Base-by-base conservation (phyloP, 805 yeast species). In the Candida wancherniae region DNA sequence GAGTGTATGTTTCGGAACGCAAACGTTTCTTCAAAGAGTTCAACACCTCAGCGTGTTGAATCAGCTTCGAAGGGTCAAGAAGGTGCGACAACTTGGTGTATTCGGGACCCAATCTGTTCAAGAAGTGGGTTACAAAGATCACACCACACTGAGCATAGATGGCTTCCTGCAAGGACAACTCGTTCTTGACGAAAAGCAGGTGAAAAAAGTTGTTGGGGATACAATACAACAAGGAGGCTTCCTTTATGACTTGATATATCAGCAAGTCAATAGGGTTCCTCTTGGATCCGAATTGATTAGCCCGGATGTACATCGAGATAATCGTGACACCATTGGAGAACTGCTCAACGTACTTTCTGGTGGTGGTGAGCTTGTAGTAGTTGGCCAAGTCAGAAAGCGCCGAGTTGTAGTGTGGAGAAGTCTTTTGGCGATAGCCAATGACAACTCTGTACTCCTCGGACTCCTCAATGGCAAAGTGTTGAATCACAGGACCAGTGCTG, bases 81-180 rank as follows among this genome's bases (percentile, higher is more conserved):
- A 87, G 67, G 19, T 70, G 62, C 37, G 76, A 59, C 51, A 90
- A 69, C 26, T 85, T 72, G 45, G 69, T 75, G 59, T 84, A 88
- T 60, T 88, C 97, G 2, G 94, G 77, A 18, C 97, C 97, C 53
- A 90, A 71, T 54, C 97, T 75, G 67, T 92, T 92, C 58, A 90
- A 73, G 65, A 90, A 92, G 61, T 92, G 97, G 20, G 94, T 81
- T 29, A 86, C 94, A 55, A 92, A 90, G 39, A 86, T 84, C 26
- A 84, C 81, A 48, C 90, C 95, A 58, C 87, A 82, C 58, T 90
- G 97, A 26, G 97, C 94, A 56, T 92, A 92, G 36, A 87, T 80
- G 26, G 88, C 77, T 63, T 92, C 98, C 63, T 90, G 97, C 47
- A 94, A 77, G 1, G 97, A 87, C 58, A 90, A 72, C 44, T 77